Base-by-base conservation (phyloP, 108 stramenopile genomes). In the Poteriospumella lacustris region DNA sequence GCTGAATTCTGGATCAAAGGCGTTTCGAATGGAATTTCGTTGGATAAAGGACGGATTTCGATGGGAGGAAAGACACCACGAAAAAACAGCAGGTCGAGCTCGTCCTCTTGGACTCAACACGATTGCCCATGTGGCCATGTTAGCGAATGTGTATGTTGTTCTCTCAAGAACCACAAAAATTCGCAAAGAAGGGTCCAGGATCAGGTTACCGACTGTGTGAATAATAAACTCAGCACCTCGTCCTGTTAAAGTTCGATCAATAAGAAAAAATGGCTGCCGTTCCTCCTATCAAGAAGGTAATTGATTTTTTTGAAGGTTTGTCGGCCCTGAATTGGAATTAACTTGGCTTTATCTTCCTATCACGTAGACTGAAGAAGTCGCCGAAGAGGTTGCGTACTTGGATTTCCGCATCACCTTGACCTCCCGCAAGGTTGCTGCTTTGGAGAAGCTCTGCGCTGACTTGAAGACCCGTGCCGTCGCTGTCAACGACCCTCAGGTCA, bases 381-480 rank as follows among this genome's bases (percentile, higher is more conserved):
- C 26, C 9, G 41, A 3, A 9, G 70, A 56, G 26, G 5, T 5
- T 5, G 70, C 47, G 15, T 26, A 24, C 36, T 81, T 96, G 79
- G 94, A 96, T 89, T 91, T 99, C 82, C 94, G 98, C 75, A 99
- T 99, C 91, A 97, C 96, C 68, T 89, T 99, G 64, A 97, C 96
- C 73, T 95, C 93, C 79, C 93, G 94, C 80, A 96, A 97, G 78
- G 98, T 99, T 59, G 86, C 91, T 84, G 94, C 95, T 90, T 84
- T 99, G 67, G 98, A 99, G 83, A 97, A 96, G 89, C 79, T 97
- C 36, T 99, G 98, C 89, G 91, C 95, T 31, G 94, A 96, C 82
- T 82, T 99, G 78, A 99, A 99, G 92, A 89, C 89, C 84, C 86
- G 88, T 58, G 94, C 96, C 64, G 76, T 94, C 38, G 93, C n/a